Evolutionary conservation across 768 basidiomycete species (phyloP).

Genomic region (Scleroderma citrinum): DNA sequence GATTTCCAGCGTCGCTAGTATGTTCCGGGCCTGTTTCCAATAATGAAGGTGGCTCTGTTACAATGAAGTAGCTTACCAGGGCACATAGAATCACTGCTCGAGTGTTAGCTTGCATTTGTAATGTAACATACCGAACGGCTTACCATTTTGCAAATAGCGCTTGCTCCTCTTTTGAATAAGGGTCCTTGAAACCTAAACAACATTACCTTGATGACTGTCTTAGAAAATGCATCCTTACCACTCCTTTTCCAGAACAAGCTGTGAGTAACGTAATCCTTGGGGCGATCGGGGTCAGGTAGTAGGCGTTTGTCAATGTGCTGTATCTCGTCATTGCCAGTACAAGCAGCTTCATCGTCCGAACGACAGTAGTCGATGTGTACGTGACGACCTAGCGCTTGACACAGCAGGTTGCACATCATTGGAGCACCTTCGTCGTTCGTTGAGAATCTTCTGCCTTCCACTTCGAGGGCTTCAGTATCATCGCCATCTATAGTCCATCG

Average conservation of each 20-base stretch:
- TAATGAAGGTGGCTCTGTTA: not conserved
- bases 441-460: constrained; percentile 48
- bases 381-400: constrained; percentile 47
- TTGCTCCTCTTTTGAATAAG: constrained; percentile 53
- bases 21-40: constrained; percentile 44
- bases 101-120: not conserved
- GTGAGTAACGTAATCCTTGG: constrained; percentile 55
- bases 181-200: constrained; percentile 53
- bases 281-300: constrained; percentile 37
- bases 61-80: constrained; percentile 26
- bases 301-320: constrained; percentile 40
- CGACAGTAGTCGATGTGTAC: constrained; percentile 53
- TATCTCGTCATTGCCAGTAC: constrained; percentile 34
- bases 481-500: constrained; percentile 52
- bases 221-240: constrained; percentile 28
- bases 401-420: constrained; percentile 55
- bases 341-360: constrained; percentile 27
- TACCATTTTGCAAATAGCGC: constrained; percentile 48
- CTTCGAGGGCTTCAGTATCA: constrained; percentile 40
- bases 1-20: constrained; percentile 27
- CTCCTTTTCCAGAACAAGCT: constrained; percentile 49
- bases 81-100: constrained; percentile 46
- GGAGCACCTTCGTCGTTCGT: constrained; percentile 51
- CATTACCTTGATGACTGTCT: not conserved
- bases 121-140: constrained; percentile 5